A percentile compares a stretch with the other conserved stretches of the same genome.
These are phyloP conservation scores for Micractinium conductrix DNA, from an alignment of 139 green algal genomes.

Conservation along the genomic window DNA sequence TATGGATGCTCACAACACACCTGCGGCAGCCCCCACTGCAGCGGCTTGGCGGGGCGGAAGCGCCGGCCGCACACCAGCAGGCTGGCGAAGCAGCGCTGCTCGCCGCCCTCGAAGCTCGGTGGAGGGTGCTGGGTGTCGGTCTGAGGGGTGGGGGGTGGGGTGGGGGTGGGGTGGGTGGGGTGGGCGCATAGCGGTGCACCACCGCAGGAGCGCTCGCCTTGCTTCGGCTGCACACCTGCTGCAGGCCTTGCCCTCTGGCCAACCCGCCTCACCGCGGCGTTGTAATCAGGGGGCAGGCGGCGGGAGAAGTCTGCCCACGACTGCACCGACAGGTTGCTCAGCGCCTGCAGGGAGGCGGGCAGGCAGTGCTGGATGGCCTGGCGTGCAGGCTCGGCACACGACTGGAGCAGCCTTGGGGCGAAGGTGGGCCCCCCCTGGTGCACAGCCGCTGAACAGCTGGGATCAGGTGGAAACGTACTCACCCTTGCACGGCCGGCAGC, in stretches of 20 bases:
- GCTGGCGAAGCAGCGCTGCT: slow-evolving; percentile 12
- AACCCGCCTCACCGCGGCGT: neutral
- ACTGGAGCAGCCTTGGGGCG: too few species aligned
- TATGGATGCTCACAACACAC: too few species aligned
- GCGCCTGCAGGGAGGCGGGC: neutral
- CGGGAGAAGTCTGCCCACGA: slow-evolving; percentile 23
- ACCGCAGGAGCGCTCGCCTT: too few species aligned
- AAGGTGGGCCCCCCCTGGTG: too few species aligned
- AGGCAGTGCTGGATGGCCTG: neutral
- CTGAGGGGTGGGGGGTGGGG: neutral
- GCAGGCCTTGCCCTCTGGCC: neutral
- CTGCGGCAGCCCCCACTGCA: neutral
- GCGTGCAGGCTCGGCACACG: too few species aligned
- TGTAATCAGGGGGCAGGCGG: slow-evolving; percentile 13
- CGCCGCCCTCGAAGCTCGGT: slow-evolving; percentile 6
- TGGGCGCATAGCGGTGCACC: too few species aligned
- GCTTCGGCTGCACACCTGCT: too few species aligned
- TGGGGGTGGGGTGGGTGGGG: neutral
- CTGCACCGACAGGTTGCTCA: neutral
- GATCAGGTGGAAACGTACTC: too few species aligned
- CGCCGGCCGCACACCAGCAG: slow-evolving; percentile 4
- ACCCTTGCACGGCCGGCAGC: too few species aligned
- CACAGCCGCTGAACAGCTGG: too few species aligned
- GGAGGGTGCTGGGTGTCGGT: neutral
- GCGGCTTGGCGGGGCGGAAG: neutral